Evolutionary conservation across 176 grass and related monocot genomes (phyloP).

Genomic region (Oryza rufipogon): DNA sequence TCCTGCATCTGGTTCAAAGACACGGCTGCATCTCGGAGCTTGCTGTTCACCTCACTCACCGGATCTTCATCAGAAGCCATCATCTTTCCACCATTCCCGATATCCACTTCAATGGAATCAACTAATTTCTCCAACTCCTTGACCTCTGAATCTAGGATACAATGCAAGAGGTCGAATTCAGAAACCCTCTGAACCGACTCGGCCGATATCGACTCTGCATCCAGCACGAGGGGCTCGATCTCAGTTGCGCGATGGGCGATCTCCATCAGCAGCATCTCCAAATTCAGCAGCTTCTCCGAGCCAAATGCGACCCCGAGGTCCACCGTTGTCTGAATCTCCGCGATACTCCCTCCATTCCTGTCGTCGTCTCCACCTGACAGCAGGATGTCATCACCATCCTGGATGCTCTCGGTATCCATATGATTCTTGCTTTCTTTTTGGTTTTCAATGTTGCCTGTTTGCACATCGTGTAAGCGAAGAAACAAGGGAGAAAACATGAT

Average conservation of each 20-base stretch:
- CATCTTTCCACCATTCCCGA: conserved; percentile 31
- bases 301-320: conserved; percentile 47
- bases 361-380: background rate
- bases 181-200: conserved; percentile 46
- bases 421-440: background rate
- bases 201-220: conserved; percentile 29
- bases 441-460: background rate
- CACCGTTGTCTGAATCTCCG: conserved; percentile 45
- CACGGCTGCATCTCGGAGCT: conserved; percentile 41
- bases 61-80: conserved; percentile 24
- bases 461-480: background rate
- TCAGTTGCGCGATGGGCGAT: conserved; percentile 41
- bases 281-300: conserved; percentile 67
- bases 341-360: background rate
- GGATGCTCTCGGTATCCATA: conserved; percentile 19
- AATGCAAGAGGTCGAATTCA: conserved; percentile 55
- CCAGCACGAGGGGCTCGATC: conserved; percentile 51
- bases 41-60: conserved; percentile 24
- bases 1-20: conserved; percentile 60
- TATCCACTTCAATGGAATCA: conserved; percentile 45
- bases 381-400: background rate
- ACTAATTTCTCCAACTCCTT: conserved; percentile 63
- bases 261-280: conserved; percentile 77
- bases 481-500: background rate
- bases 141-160: conserved; percentile 59